Evolutionary conservation across 208 protist genomes (phyloP).

Genomic region (Leishmania turanica): DNA sequence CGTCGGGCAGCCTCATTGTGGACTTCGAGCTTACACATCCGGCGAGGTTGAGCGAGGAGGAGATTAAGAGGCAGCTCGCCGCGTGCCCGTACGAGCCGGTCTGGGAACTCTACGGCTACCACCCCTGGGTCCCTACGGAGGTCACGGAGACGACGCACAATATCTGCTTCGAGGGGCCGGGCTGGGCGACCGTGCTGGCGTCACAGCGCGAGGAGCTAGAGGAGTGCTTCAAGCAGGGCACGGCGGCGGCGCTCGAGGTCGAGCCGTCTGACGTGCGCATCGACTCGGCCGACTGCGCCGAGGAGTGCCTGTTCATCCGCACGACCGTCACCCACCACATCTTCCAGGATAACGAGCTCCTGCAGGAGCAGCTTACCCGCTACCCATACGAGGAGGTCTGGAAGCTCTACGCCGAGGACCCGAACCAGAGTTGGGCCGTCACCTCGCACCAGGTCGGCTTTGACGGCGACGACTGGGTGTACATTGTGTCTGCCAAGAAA

Average conservation of each 20-base stretch:
- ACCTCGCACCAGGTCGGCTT: conserved; percentile 70
- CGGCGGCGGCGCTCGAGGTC: conserved; percentile 37
- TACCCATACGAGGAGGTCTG: conserved; percentile 47
- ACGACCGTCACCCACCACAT: conserved; percentile 26
- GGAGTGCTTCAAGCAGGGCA: conserved; percentile 39
- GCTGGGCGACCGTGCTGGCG: conserved; percentile 48
- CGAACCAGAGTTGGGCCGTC: conserved; percentile 15
- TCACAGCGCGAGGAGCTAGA: conserved; percentile 40
- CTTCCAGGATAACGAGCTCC: conserved; percentile 26
- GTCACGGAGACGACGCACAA: conserved; percentile 31
- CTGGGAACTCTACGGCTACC: conserved; percentile 61
- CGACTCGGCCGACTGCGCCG: conserved; percentile 15
- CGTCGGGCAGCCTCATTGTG: conserved; percentile 40
- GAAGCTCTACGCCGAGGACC: conserved; percentile 44
- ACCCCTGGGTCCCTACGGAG: conserved; percentile 36
- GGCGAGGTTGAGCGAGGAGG: conserved; percentile 27
- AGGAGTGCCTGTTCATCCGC: conserved; percentile 26
- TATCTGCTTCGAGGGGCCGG: conserved; percentile 51
- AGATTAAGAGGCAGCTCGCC: conserved; percentile 41
- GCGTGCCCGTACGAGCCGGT: conserved; percentile 43
- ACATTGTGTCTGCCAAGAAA: conserved; percentile 39
- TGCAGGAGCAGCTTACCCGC: conserved; percentile 39
- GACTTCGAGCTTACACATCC: conserved; percentile 57
- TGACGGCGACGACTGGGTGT: conserved; percentile 72
- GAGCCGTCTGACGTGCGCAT: conserved; percentile 34